phyloP scores from a whole-genome alignment of 2,329 filamentous ascomycete genomes.

The Epichloe coenophiala region DNA sequence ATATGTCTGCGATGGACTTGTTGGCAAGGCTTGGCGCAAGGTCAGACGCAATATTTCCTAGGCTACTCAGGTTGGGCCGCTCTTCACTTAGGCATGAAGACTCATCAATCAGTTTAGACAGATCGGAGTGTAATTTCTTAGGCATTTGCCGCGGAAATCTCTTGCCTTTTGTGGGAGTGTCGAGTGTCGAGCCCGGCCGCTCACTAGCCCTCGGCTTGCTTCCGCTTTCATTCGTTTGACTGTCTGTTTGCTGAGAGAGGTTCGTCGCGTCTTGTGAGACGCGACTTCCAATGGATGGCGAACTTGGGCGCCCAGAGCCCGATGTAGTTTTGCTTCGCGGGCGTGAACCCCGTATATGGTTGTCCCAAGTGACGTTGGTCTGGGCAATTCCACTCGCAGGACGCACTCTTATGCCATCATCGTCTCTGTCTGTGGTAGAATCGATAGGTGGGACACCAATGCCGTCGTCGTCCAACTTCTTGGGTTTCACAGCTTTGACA shows the following conservation, averaged over 20 bases:
- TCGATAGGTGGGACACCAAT: conserved; percentile 28
- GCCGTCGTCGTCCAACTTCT: conserved; percentile 22
- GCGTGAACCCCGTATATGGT: conserved; percentile 9
- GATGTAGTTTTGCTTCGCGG: conserved; percentile 16
- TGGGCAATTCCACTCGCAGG: conserved; percentile 16
- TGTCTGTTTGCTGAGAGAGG: conserved; percentile 7
- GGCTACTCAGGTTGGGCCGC: conserved; percentile 13
- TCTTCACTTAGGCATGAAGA: conserved; percentile 18
- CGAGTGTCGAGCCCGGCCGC: conserved; percentile 22
- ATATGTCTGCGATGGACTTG: conserved; percentile 42
- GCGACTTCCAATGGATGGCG: conserved; percentile 16
- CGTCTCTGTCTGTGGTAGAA: conserved; percentile 3
- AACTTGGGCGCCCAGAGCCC: conserved; percentile 9
- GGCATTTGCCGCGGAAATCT: conserved; percentile 15
- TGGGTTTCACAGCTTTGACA: conserved; percentile 6
- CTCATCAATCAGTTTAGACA: conserved; percentile 14
- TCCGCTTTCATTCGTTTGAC: conserved; percentile 7
- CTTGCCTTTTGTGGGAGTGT: conserved; percentile 26
- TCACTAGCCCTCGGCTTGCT: conserved; percentile 20
- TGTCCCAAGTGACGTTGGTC: conserved; percentile 10
- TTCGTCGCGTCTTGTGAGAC: conserved; percentile 13
- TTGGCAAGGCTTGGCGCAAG: conserved; percentile 25
- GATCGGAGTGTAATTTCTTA: conserved; percentile 11
- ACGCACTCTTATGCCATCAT: conserved; percentile 19
- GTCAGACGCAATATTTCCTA: conserved; percentile 17